These are phyloP conservation scores for Fusarium vanettenii DNA, from an alignment of 2,329 filamentous ascomycete genomes.

Conservation along the genomic window DNA sequence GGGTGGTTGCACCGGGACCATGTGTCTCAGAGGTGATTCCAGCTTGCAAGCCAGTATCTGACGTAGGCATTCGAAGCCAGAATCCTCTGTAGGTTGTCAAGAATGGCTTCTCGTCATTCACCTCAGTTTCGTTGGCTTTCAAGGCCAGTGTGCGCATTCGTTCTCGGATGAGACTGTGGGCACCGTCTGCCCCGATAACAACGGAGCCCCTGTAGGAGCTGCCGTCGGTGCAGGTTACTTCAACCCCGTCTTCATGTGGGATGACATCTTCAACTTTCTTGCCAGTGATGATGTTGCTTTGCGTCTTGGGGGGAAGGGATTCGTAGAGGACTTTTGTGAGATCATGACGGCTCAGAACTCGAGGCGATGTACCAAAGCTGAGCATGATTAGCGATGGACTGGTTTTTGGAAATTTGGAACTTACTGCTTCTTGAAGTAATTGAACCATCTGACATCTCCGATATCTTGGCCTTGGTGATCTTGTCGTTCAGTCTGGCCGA, in stretches of 20 bases:
- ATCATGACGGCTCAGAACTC: conserved; percentile 50
- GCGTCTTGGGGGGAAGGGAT: conserved; percentile 45
- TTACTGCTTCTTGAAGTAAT: conserved; percentile 40
- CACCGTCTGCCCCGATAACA: conserved; percentile 38
- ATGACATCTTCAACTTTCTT: conserved; percentile 35
- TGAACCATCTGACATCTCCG: conserved; percentile 39
- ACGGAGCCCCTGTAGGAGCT: conserved; percentile 31
- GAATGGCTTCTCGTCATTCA: conserved; percentile 47
- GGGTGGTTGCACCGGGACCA: conserved; percentile 22
- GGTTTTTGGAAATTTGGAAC: not conserved
- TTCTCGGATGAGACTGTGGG: conserved; percentile 21
- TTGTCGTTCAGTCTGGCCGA: conserved; percentile 37
- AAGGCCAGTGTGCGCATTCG: conserved; percentile 45
- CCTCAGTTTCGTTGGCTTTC: conserved; percentile 1
- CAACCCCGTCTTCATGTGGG: conserved; percentile 3
- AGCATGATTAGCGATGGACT: not conserved
- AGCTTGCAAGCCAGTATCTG: conserved; percentile 9
- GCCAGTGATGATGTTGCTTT: conserved; percentile 4
- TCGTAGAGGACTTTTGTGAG: conserved; percentile 49
- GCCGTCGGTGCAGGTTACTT: conserved; percentile 33
- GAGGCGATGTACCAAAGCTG: conserved; percentile 42
- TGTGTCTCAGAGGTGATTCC: conserved; percentile 49
- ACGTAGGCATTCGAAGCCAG: conserved; percentile 48
- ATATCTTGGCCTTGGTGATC: conserved; percentile 43
- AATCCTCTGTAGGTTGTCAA: conserved; percentile 47